A percentile compares a stretch with the other conserved stretches of the same genome.
These are phyloP conservation scores for Ceratobasidium sp. DNA, from an alignment of 1,284 basidiomycete species.

Conservation along the genomic window DNA sequence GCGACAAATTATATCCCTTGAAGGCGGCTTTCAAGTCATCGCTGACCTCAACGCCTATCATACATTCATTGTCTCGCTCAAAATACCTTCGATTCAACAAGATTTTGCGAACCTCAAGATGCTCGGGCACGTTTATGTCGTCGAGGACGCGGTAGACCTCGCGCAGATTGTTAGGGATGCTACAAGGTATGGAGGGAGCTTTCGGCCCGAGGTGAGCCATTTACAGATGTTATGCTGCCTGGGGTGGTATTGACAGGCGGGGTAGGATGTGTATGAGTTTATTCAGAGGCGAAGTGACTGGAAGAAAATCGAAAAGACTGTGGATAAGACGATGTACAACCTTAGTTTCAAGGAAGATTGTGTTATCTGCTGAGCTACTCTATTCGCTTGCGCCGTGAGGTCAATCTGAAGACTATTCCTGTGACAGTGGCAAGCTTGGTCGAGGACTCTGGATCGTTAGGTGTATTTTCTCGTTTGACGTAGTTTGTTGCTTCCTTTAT, in stretches of 20 bases:
- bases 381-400: background rate
- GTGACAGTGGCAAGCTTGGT: background rate
- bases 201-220: conserved; percentile 82
- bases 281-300: conserved; percentile 93
- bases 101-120: conserved; percentile 96
- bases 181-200: conserved; percentile 90
- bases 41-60: conserved; percentile 96
- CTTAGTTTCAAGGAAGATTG: conserved; percentile 93
- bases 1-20: conserved; percentile 92
- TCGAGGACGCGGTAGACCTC: conserved; percentile 91
- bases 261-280: conserved; percentile 90
- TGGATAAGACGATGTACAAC: conserved; percentile 96
- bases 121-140: conserved; percentile 95
- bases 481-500: background rate
- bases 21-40: conserved; percentile 95
- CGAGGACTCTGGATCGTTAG: background rate
- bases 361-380: conserved; percentile 59
- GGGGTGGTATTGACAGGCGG: conserved; percentile 41
- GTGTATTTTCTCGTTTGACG: background rate
- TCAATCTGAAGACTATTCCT: background rate
- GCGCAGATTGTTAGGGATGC: conserved; percentile 95
- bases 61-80: conserved; percentile 84
- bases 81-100: conserved; percentile 75
- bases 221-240: conserved; percentile 9
- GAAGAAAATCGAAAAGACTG: conserved; percentile 96